Percentiles rank a stretch among this genome's conserved stretches.
Conservation (phyloP, 176 grass and related monocot species). For the Triticum turgidum region DNA sequence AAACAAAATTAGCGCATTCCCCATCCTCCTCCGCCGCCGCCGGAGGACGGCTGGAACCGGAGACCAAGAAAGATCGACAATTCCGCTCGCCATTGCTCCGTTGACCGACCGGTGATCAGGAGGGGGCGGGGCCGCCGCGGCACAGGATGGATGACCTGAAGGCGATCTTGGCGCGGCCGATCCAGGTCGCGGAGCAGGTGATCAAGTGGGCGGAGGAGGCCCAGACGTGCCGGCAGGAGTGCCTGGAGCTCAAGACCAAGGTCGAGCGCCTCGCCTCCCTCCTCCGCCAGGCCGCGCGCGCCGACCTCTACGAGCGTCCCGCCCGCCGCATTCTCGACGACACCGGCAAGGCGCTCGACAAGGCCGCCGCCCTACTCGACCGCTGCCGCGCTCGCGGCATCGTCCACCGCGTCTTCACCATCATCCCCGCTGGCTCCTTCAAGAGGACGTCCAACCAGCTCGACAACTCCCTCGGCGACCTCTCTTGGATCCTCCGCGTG, state of each 20-base stretch:
- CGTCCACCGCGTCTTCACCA: constrained; percentile 54
- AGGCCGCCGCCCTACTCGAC: constrained; percentile 41
- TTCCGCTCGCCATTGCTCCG: constrained; percentile 12
- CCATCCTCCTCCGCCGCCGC: constrained; percentile 25
- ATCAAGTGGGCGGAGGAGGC: constrained; percentile 80
- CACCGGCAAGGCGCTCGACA: constrained; percentile 76
- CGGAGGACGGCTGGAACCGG: constrained; percentile 13
- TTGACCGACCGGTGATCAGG: not conserved
- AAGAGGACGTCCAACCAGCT: constrained; percentile 43
- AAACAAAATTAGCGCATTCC: constrained; percentile 27
- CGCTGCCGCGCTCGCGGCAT: constrained; percentile 48
- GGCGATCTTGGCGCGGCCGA: constrained; percentile 79
- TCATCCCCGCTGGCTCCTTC: constrained; percentile 72
- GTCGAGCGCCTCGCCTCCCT: constrained; percentile 68
- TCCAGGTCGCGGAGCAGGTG: constrained; percentile 92
- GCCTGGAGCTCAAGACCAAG: constrained; percentile 69
- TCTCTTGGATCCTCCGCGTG: constrained; percentile 79
- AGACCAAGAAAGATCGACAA: not conserved
- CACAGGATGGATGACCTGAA: constrained; percentile 65
- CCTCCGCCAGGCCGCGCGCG: constrained; percentile 89
- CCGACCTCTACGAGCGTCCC: constrained; percentile 88
- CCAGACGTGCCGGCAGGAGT: constrained; percentile 61
- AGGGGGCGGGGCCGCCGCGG: not conserved
- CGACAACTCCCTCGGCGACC: constrained; percentile 81
- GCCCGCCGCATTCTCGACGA: constrained; percentile 82